Base-by-base conservation (phyloP, 2,329 filamentous ascomycete genomes). In the Aphanoascus verrucosus region DNA sequence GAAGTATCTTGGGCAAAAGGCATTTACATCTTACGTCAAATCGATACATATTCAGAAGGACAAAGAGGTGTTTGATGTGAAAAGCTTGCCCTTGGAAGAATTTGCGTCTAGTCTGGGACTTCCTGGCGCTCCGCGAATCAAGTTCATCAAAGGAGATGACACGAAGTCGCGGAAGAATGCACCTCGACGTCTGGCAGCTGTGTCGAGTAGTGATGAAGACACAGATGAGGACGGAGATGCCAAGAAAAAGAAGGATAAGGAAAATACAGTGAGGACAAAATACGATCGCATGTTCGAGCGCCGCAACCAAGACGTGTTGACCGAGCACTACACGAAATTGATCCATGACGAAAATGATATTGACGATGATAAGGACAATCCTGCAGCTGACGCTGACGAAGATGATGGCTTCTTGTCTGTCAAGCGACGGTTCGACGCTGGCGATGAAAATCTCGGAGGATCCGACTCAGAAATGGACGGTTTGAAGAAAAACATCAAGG, bases 231-330 rank as follows among this genome's bases (percentile, higher is more conserved):
- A 68, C 11, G 73, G 66, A 3, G 70, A 68, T 9, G 73, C 72
- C 54, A 45, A 17, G 34, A 77, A 77, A 63, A 69, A 67, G 55
- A 71, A 74, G 56, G 82, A 80, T 67, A 82, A 83, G 70, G 84
- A 86, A 71, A 75, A 77, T 9, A 80, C 83, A 61, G 87, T 95
- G 15, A 81, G 89, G 57, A 98, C 94, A 32, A 97, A 95, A 69
- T 94, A 94, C 67, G 89, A 98, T 69, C 85, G 88, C 61, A 97
- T 98, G 93, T 96, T 97, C 69, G 91, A 96, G 74, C 80, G 93
- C 56, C 86, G 85, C 62, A 98, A 98, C 70, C 91, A 97, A 70
- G 90, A 96, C 65, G 86, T 98, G 32, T 72, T 98, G 59, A 90
- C 91, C n/a, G 83, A 85, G 53, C 93, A 98, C 71, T 97, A 96